Percentiles rank a stretch among this genome's conserved stretches.
These are phyloP conservation scores for Hansenula sp. DNA, from an alignment of 1,139 yeast genomes.

Conservation along the genomic window DNA sequence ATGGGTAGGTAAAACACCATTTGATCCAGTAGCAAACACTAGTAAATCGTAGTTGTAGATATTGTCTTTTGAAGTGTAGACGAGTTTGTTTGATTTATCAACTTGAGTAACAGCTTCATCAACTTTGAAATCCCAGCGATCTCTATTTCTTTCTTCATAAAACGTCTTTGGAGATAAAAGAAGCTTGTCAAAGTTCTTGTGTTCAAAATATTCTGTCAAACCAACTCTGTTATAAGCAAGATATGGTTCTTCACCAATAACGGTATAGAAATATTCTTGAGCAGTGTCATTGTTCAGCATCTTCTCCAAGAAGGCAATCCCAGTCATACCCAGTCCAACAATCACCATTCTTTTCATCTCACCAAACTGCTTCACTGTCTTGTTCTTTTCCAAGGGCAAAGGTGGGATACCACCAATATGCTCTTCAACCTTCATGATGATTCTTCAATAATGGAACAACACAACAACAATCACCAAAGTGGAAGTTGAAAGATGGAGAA, in stretches of 20 bases:
- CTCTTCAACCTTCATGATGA: constrained; percentile 4
- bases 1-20: constrained; percentile 26
- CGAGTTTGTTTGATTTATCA: constrained; percentile 19
- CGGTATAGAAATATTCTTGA: constrained; percentile 23
- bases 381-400: constrained; percentile 9
- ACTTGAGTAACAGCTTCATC: constrained; percentile 25
- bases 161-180: constrained; percentile 28
- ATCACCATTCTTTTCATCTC: constrained; percentile 19
- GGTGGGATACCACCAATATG: constrained; percentile 21
- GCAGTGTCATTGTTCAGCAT: constrained; percentile 26
- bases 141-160: constrained; percentile 24
- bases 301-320: constrained; percentile 29
- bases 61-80: constrained; percentile 22
- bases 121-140: constrained; percentile 28
- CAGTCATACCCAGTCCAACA: constrained; percentile 34
- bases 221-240: constrained; percentile 33
- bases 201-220: constrained; percentile 30
- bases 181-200: constrained; percentile 25
- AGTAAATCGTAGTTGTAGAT: constrained; percentile 23
- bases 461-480: no score
- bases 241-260: constrained; percentile 31
- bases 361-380: constrained; percentile 5
- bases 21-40: constrained; percentile 31
- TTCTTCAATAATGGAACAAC: background rate
- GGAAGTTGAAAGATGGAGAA: background rate